Evolutionary conservation across 176 grass and related monocot genomes (phyloP), one percentile per base, ranked within the genome.

Genomic region (Carex kokanica): DNA sequence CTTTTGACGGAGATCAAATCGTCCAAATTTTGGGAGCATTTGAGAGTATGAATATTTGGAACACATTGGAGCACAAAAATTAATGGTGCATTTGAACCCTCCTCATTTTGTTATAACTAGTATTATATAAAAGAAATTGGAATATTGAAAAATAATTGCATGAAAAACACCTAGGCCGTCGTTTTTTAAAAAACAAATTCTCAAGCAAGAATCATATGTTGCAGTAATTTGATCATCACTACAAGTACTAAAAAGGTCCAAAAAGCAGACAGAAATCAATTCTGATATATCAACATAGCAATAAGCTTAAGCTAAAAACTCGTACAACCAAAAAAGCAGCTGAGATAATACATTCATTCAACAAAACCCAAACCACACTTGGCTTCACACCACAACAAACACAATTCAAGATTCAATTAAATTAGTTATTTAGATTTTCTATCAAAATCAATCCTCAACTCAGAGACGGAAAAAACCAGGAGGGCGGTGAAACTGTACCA

Each of bases 401-500:
- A 73, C n/a, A 49, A 49, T 49, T 49, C 10, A 55, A 77, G 5
- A 13, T 21, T 74, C 68, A 43, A 1, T 52, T 49, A 49, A 14
- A 25, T 74, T 27, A 25, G 8, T 74, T 23, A 74, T 10, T 51
- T 52, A 24, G 25, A 10, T 74, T 9, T n/a, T 24, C 24, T 40
- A 6, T 17, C 34, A 15, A 69, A 31, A 49, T 0, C 32, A 40
- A 38, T 60, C 14, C 32, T 82, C 36, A 51, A 66, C 40, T 51
- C 6, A 66, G 38, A 66, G 80, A 82, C 0, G 41, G 60, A 61
- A 82, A 1, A 27, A 66, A 25, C 80, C 80, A 82, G 47, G 80
- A 51, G 10, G 80, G 60, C 18, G 3, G 10, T 2, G 59, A 82
- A 51, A 21, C 38, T 1, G 16, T 16, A 40, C 6, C 45, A 23